These are phyloP conservation scores for Macrocystidia cucumis DNA, from an alignment of 1,284 basidiomycete genomes.

Conservation along the genomic window DNA sequence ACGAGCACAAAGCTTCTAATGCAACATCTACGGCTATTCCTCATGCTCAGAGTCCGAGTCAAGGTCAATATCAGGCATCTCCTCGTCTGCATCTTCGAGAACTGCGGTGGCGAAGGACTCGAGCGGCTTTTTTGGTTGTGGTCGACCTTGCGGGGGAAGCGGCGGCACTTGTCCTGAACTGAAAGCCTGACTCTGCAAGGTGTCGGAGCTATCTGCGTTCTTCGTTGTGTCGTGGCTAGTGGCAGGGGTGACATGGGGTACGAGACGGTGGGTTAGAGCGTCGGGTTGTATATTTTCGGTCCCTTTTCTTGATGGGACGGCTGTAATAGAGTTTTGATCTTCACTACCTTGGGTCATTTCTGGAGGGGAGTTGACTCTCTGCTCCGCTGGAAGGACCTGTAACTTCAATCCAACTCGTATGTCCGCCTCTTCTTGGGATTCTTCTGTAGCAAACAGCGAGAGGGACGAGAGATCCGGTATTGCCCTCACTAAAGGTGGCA, in stretches of 20 bases:
- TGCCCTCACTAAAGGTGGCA: slow-evolving; percentile 65
- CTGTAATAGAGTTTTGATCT: too few species aligned
- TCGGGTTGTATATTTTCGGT: slow-evolving; percentile 2
- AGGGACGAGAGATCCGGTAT: slow-evolving; percentile 58
- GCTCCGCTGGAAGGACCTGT: slow-evolving; percentile 17
- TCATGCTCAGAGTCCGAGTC: slow-evolving; percentile 39
- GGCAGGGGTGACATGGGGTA: slow-evolving; percentile 3
- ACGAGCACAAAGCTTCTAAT: slow-evolving; percentile 1
- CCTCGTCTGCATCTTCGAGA: slow-evolving; percentile 30
- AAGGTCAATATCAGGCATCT: slow-evolving; percentile 38
- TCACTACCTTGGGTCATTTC: slow-evolving; percentile 4
- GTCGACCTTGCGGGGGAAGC: neutral
- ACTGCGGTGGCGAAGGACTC: slow-evolving; percentile 13
- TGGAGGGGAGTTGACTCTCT: slow-evolving; percentile 16
- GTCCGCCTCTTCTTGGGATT: slow-evolving; percentile 50
- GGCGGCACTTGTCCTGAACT: too few species aligned
- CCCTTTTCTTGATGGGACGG: neutral
- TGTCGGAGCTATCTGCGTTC: too few species aligned
- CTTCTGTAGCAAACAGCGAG: slow-evolving; percentile 52
- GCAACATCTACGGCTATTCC: slow-evolving; percentile 8
- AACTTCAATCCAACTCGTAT: slow-evolving; percentile 36
- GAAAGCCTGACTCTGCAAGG: too few species aligned
- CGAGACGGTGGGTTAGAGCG: neutral
- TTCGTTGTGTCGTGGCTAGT: too few species aligned
- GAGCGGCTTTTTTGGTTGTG: neutral